A percentile compares a stretch with the other conserved stretches of the same genome.
Evolutionary conservation across 495 filamentous ascomycete genomes (phyloP).

Genomic region (Geoglossum glabrum): DNA sequence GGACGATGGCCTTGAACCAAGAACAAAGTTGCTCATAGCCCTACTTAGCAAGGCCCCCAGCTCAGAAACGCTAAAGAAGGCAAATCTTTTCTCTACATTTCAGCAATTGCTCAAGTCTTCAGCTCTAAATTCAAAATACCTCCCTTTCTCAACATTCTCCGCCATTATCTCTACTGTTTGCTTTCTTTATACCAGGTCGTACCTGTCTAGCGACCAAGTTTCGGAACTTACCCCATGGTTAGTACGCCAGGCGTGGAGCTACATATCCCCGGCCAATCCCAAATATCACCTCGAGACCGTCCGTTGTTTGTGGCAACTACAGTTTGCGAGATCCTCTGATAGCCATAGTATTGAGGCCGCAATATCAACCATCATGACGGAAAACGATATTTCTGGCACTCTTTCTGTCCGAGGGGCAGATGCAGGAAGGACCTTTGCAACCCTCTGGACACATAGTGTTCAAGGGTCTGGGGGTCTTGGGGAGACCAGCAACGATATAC

Average conservation of each 20-base stretch:
- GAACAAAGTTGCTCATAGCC: conserved; percentile 29
- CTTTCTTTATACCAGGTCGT: conserved; percentile 31
- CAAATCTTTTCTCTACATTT: conserved; percentile 34
- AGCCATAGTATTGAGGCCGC: conserved; percentile 54
- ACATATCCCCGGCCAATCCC: conserved; percentile 56
- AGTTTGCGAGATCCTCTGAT: conserved; percentile 35
- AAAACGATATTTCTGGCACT: conserved; percentile 26
- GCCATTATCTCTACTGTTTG: conserved; percentile 36
- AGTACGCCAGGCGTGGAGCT: conserved; percentile 53
- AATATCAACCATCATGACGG: conserved; percentile 52
- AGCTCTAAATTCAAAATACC: conserved; percentile 1
- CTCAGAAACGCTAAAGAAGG: conserved; percentile 30
- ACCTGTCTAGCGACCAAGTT: conserved; percentile 34
- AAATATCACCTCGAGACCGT: conserved; percentile 90
- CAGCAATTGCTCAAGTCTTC: conserved; percentile 16
- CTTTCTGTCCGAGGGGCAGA: background rate
- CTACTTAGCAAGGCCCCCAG: conserved; percentile 37
- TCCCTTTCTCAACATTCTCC: conserved; percentile 10
- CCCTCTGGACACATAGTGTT: conserved; percentile 20
- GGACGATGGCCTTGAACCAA: conserved; percentile 19
- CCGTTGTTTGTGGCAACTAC: conserved; percentile 65
- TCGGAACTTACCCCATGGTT: conserved; percentile 46
- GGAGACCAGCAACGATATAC: conserved; percentile 5
- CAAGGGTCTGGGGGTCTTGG: conserved; percentile 11
- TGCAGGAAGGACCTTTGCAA: conserved; percentile 8